A percentile compares a stretch with the other conserved stretches of the same genome.
phyloP scores from a whole-genome alignment of 305 asterid species.

The Salvia sclarea region DNA sequence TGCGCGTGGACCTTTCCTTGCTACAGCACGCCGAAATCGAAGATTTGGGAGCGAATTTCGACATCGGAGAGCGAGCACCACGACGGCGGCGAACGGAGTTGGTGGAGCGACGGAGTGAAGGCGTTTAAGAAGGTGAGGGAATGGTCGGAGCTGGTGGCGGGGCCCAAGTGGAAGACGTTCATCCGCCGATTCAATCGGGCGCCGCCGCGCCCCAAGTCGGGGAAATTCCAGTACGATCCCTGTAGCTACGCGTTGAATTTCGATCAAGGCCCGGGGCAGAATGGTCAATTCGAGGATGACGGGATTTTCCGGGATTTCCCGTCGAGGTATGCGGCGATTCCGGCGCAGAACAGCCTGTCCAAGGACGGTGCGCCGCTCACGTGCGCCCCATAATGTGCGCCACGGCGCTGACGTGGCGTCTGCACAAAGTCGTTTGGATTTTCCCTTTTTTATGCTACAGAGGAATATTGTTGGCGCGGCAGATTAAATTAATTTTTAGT shows the following conservation, averaged over 20 bases:
- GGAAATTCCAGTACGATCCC: slow-evolving; percentile 74
- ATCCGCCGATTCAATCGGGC: slow-evolving; percentile 64
- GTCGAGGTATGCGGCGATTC: slow-evolving; percentile 59
- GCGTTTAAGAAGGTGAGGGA: slow-evolving; percentile 62
- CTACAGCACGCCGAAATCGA: slow-evolving; percentile 40
- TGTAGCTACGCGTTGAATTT: slow-evolving; percentile 75
- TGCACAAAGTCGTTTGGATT: slow-evolving; percentile 6
- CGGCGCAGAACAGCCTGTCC: slow-evolving; percentile 39
- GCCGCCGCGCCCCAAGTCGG: slow-evolving; percentile 38
- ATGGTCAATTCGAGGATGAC: slow-evolving; percentile 52
- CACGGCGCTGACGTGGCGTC: neutral
- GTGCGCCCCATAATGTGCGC: neutral
- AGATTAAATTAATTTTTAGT: neutral
- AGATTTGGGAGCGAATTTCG: slow-evolving; percentile 63
- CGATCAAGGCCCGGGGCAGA: slow-evolving; percentile 60
- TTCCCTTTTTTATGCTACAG: neutral
- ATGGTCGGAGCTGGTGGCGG: slow-evolving; percentile 83
- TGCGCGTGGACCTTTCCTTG: slow-evolving; percentile 52
- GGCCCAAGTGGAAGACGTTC: slow-evolving; percentile 94
- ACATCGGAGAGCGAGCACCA: slow-evolving; percentile 40
- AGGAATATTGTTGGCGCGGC: neutral
- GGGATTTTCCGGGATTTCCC: slow-evolving; percentile 55
- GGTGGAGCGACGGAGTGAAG: slow-evolving; percentile 48
- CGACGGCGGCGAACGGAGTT: slow-evolving; percentile 20
- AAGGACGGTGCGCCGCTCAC: slow-evolving; percentile 38